phyloP scores from a whole-genome alignment of 768 basidiomycete species.

The Lenzites betulinus region DNA sequence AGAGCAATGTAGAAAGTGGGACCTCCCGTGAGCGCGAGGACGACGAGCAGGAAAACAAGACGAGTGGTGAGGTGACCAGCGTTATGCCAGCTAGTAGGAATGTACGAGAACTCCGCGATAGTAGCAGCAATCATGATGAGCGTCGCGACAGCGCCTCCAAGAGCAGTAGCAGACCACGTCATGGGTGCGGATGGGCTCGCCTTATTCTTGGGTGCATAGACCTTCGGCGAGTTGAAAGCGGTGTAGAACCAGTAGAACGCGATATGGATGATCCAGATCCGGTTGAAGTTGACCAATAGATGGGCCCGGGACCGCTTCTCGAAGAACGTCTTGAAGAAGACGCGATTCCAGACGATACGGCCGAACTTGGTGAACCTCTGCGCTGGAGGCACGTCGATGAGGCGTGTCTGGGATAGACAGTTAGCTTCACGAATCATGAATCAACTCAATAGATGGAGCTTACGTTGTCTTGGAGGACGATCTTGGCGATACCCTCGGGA shows the following conservation, averaged over 20 bases:
- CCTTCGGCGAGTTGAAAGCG: slow-evolving; percentile 92
- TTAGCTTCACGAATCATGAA: background rate
- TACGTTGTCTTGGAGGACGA: slow-evolving; percentile 86
- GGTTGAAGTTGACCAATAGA: slow-evolving; percentile 98
- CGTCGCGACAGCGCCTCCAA: slow-evolving; percentile 95
- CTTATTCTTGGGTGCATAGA: slow-evolving; percentile 76
- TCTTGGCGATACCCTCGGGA: slow-evolving; percentile 94
- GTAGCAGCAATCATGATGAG: slow-evolving; percentile 94
- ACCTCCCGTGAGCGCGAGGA: slow-evolving; percentile 89
- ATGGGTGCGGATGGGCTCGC: slow-evolving; percentile 77
- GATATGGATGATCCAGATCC: slow-evolving; percentile 96
- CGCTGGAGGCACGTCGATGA: slow-evolving; percentile 88
- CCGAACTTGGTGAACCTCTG: slow-evolving; percentile 94
- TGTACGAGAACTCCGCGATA: slow-evolving; percentile 92
- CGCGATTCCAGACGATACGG: slow-evolving; percentile 89
- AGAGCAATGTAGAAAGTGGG: slow-evolving; percentile 93
- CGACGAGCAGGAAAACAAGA: slow-evolving; percentile 86
- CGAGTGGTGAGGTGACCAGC: slow-evolving; percentile 95
- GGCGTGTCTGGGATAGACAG: slow-evolving; percentile 63
- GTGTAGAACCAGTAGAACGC: slow-evolving; percentile 97
- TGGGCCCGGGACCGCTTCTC: slow-evolving; percentile 94
- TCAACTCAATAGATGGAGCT: slow-evolving; percentile 28
- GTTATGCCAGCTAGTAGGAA: slow-evolving; percentile 99
- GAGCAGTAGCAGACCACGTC: slow-evolving; percentile 93
- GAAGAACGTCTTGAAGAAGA: slow-evolving; percentile 99